Conservation (phyloP, 1,284 basidiomycete species). For the Ganoderma leucocontextum region DNA sequence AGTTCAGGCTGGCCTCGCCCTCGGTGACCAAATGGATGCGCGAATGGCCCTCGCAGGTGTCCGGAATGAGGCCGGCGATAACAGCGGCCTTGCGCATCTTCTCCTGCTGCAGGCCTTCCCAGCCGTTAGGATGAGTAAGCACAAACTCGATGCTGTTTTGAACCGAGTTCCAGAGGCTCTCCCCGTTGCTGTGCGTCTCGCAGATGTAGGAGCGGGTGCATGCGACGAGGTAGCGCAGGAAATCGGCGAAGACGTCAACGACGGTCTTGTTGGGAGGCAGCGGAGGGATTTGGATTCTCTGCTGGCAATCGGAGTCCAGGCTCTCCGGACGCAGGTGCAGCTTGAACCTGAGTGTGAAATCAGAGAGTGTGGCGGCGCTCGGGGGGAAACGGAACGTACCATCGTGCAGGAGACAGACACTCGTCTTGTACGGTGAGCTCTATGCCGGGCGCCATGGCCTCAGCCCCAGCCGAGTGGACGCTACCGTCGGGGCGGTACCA, state of each 20-base stretch:
- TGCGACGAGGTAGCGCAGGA: slow-evolving; percentile 55
- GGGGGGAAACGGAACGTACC: slow-evolving; percentile 43
- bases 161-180: slow-evolving; percentile 46
- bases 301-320: slow-evolving; percentile 37
- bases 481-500: slow-evolving; percentile 58
- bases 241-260: slow-evolving; percentile 60
- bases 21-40: slow-evolving; percentile 58
- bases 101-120: slow-evolving; percentile 52
- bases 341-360: slow-evolving; percentile 57
- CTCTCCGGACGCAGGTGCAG: slow-evolving; percentile 57
- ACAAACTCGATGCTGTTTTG: slow-evolving; percentile 45
- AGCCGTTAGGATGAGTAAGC: slow-evolving; percentile 54
- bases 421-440: slow-evolving; percentile 54
- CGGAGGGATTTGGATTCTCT: slow-evolving; percentile 43
- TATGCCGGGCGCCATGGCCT: slow-evolving; percentile 54
- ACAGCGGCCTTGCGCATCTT: slow-evolving; percentile 49
- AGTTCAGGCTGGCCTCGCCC: slow-evolving; percentile 59
- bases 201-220: slow-evolving; percentile 56
- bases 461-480: slow-evolving; percentile 59
- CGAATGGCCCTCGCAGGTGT: slow-evolving; percentile 38
- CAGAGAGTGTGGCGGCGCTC: background rate
- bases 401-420: slow-evolving; percentile 56
- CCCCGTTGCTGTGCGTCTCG: slow-evolving; percentile 55
- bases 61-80: slow-evolving; percentile 42
- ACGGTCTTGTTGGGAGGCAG: slow-evolving; percentile 57